Base-by-base conservation (phyloP, 2,329 filamentous ascomycete species). In the Didymella glomerata region DNA sequence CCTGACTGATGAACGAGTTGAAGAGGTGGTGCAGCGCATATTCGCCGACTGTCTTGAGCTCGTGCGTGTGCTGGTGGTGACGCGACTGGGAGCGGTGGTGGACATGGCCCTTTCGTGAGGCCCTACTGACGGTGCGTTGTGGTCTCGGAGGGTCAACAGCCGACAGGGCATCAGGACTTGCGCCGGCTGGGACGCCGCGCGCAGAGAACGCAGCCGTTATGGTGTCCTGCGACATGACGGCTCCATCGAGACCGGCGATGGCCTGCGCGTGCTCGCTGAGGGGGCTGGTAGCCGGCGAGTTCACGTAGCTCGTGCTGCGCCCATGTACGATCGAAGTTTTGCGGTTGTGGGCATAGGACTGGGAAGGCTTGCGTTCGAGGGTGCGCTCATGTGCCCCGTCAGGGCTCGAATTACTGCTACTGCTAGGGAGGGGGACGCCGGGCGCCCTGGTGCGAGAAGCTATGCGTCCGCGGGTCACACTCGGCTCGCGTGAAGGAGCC, bases 281-380 rank as follows among this genome's bases (percentile, higher is more conserved):
- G 58, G 94, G 94, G 76, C 91, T 96, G 27, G 90, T 80, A 42
- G 82, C 89, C 34, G 90, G 86, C 56, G 90, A 87, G 75, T 91
- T 93, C 65, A 88, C 87, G 72, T 90, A 87, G 80, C 93, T 97
- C 69, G 93, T 90, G 84, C 96, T 96, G 79, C 94, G 82, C 71
- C 95, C 94, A 86, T 98, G 92, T 57, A 98, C 93, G 69, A 98
- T 97, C 48, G 94, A 98, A 0, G 94, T 96, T 80, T 99, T 93
- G 54, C 95, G 89, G 79, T 98, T 93, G 77, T 99, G 93, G 60
- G 91, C 92, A 82, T 98, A 89, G 16, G 57, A 60, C 36, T 56
- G 57, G 2, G 57, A 60, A 10, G 81, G 75, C 63, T 83, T 83
- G 63, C 83, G 78, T 64, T 85, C 83, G 58, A 82, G 67, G 28